A percentile compares a stretch with the other conserved stretches of the same genome.
Evolutionary conservation across 495 filamentous ascomycete genomes (phyloP).

Genomic region (Mytilinidion resinicola): DNA sequence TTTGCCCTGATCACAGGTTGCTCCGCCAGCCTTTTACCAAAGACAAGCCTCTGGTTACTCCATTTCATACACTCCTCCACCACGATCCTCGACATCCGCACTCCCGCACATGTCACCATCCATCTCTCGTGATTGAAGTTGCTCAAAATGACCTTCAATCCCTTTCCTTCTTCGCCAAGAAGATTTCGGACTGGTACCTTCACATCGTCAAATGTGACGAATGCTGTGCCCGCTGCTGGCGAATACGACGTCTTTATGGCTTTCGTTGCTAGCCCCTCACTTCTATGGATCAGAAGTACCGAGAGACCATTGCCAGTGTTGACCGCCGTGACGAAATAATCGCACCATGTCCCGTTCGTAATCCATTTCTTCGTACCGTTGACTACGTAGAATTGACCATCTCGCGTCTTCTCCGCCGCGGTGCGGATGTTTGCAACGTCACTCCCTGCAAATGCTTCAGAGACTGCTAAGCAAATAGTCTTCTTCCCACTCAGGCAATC

Average conservation of each 20-base stretch:
- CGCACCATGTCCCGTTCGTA: slow-evolving; percentile 77
- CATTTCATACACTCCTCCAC: slow-evolving; percentile 86
- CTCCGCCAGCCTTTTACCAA: slow-evolving; percentile 71
- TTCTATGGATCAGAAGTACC: slow-evolving; percentile 68
- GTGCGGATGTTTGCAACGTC: slow-evolving; percentile 80
- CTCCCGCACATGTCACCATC: slow-evolving; percentile 49
- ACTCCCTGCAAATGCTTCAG: slow-evolving; percentile 82
- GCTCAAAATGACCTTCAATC: slow-evolving; percentile 66
- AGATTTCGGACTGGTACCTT: slow-evolving; percentile 77
- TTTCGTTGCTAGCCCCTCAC: slow-evolving; percentile 64
- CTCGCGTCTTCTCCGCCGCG: slow-evolving; percentile 71
- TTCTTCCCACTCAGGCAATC: slow-evolving; percentile 77
- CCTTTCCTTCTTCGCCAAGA: slow-evolving; percentile 78
- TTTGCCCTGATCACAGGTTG: slow-evolving; percentile 85
- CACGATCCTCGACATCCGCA: slow-evolving; percentile 59
- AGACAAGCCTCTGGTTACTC: slow-evolving; percentile 84
- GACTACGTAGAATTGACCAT: slow-evolving; percentile 78
- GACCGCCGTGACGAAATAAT: slow-evolving; percentile 80
- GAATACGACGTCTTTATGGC: slow-evolving; percentile 85
- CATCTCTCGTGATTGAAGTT: slow-evolving; percentile 34
- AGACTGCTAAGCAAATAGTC: slow-evolving; percentile 82
- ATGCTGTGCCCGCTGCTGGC: slow-evolving; percentile 69
- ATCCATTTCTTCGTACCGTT: slow-evolving; percentile 95
- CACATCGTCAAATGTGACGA: slow-evolving; percentile 78
- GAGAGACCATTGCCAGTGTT: slow-evolving; percentile 76